Conservation (phyloP, 2,329 filamentous ascomycete species). For the Bipolaris gigantea region DNA sequence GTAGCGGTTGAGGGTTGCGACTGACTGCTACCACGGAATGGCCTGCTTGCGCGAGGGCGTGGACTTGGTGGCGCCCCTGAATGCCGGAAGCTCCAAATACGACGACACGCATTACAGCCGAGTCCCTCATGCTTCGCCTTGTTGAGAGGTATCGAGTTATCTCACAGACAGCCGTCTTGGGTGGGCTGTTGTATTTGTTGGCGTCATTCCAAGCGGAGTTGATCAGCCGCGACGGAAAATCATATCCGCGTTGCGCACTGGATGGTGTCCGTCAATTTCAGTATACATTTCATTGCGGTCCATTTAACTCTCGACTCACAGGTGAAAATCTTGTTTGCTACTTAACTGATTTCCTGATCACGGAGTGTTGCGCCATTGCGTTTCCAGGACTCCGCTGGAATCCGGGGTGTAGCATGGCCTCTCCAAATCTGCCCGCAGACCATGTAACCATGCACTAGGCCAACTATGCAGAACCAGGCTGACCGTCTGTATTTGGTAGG, state of each 20-base stretch:
- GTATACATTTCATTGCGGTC: not conserved
- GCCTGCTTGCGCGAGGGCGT: conserved; percentile 25
- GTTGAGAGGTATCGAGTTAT: not conserved
- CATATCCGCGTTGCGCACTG: not conserved
- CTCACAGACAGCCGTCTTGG: not conserved
- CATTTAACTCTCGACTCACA: not conserved
- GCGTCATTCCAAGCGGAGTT: not conserved
- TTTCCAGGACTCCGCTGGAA: not conserved
- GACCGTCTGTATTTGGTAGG: too few species aligned
- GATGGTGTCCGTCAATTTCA: not conserved
- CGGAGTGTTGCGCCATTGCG: not conserved
- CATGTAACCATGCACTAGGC: not conserved
- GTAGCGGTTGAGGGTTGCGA: conserved; percentile 26
- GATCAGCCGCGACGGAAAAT: conserved; percentile 1
- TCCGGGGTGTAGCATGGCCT: not conserved
- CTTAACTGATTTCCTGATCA: not conserved
- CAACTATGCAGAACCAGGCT: too few species aligned
- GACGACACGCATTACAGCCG: conserved; percentile 26
- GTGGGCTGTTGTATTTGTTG: not conserved
- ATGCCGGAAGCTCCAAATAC: conserved; percentile 37
- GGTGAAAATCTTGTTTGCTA: not conserved
- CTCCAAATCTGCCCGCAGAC: not conserved
- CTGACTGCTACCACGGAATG: conserved; percentile 34
- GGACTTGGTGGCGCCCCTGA: conserved; percentile 36
- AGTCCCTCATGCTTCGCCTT: not conserved